Evolutionary conservation across 208 protist species (phyloP), one percentile per base, ranked within the genome.

Genomic region (Crithidia mellificae): DNA sequence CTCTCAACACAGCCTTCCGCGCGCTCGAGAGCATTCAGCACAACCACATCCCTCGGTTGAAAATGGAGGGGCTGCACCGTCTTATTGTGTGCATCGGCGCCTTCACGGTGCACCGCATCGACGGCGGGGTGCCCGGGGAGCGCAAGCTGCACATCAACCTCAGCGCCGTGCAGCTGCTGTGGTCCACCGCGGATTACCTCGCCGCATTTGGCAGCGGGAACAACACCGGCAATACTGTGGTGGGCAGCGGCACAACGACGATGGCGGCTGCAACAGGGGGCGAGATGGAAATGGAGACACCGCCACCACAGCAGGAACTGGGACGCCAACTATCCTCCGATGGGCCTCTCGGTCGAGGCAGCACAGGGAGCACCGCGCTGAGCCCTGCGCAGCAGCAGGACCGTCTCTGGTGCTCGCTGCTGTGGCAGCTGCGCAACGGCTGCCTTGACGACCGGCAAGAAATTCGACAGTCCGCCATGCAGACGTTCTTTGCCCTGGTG

Each of bases 101-200:
- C 29, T 91, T 94, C 61, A 77, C 85, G 38, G 64, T 58, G 20
- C 75, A 86, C 49, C 63, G 62, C 55, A 46, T 77, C 19, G 74
- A 67, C 19, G 46, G 54, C n/a, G 78, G 59, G 4, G 55, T 58
- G 20, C 46, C 63, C 0, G 63, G 54, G 1, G 76, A 88, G 53
- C 68, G 71, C 27, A 83, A 85, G 12, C 67, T 93, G 59, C 82
- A 88, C 63, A 81, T 90, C 32, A 93, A 96, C 54, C 74, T 96
- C 12, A 96, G 83, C 51, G 85, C 91, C 6, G 83, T 93, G 59
- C 91, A 96, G 70, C 65, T 94, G 36, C 65, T 94, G 39, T 96
- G 91, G 88, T 91, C 91, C 34, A 79, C 89, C 19, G 87, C 84
- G 1, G 91, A 96, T 63, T 92, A 85, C 66, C 62, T 91, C 38